Evolutionary conservation across 1,284 basidiomycete species (phyloP).

Genomic region (Ceratobasidium sp.): DNA sequence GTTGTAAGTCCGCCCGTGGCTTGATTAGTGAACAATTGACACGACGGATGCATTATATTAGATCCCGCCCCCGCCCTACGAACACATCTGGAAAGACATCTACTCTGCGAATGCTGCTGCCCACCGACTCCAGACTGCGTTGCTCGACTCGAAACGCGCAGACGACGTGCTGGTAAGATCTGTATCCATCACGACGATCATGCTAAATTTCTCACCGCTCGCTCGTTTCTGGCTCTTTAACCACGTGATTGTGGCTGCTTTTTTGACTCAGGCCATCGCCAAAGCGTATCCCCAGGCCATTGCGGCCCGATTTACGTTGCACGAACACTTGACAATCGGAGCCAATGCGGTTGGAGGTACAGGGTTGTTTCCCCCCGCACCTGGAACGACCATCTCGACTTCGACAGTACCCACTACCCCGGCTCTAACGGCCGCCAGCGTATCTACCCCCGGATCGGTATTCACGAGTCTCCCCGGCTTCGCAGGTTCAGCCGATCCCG

Average conservation of each 20-base stretch:
- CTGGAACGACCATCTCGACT: slow-evolving; percentile 26
- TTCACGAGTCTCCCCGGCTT: slow-evolving; percentile 23
- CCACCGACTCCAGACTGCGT: not conserved
- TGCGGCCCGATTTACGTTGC: slow-evolving; percentile 16
- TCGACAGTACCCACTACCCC: slow-evolving; percentile 31
- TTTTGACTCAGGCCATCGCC: slow-evolving; percentile 15
- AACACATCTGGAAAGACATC: slow-evolving; percentile 33
- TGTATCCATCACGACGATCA: slow-evolving; percentile 3
- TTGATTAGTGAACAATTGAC: no score
- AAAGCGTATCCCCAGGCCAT: slow-evolving; percentile 23
- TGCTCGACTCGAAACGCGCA: slow-evolving; percentile 9
- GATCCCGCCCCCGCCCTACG: slow-evolving; percentile 32
- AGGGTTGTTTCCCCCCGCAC: slow-evolving; percentile 23
- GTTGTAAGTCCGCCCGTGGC: slow-evolving; percentile 5
- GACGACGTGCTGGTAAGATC: slow-evolving; percentile 23
- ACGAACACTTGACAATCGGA: slow-evolving; percentile 16
- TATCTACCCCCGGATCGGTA: slow-evolving; percentile 22
- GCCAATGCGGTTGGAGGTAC: not conserved
- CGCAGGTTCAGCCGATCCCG: slow-evolving; percentile 23
- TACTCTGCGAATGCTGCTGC: slow-evolving; percentile 14
- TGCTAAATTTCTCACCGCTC: slow-evolving; percentile 25
- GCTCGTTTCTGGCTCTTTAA: slow-evolving; percentile 18
- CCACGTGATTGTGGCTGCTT: not conserved
- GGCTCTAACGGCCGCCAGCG: slow-evolving; percentile 21
- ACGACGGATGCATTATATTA: not conserved